Evolutionary conservation across 371 early-diverging fungal species (phyloP), one percentile per base, ranked within the genome.

Genomic region (Batkoa obscura): DNA sequence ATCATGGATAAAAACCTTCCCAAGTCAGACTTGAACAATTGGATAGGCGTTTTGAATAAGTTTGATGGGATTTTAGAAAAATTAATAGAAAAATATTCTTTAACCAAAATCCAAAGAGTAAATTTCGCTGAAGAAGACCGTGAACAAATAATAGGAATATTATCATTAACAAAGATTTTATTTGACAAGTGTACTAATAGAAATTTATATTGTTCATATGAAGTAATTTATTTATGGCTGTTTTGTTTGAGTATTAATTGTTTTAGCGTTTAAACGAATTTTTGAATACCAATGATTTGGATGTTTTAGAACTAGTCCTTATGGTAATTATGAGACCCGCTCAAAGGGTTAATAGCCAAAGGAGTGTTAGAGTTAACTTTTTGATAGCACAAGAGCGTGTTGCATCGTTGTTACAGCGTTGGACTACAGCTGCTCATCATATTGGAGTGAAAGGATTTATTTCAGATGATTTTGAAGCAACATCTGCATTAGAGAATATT

Each of bases 141-240:
- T 57, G 46, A 58, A n/a, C 58, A 83, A 32, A 57, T 92, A 36
- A 58, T 88, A 10, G 74, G 82, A 8, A 76, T 94, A 33, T 64
- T 92, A 56, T 63, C 72, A 34, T 78, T 94, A 43, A 81, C 91
- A 17, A 71, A 79, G 33, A 67, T 77, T 9, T 66, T 97, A 49
- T 83, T 91, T 69, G 96, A 97, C 62, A 88, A 86, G 62, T 91
- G 93, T 64, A 88, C 94, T 36, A 96, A 92, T 64, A 74, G 96
- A 56, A 88, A 84, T 59, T 72, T 95, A 32, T 97, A 92, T 64
- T 83, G 79, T 48, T 93, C 93, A 6, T 86, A 83, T 46, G 95
- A 94, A 73, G 92, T 88, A 23, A 23, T n/a, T 3, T 15, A 70
- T 59, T 62, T 34, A 17, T 8, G 37, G 12, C 10, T 43, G 47